Conservation (phyloP, 2,329 filamentous ascomycete species). For the Pseudogymnoascus sp. region DNA sequence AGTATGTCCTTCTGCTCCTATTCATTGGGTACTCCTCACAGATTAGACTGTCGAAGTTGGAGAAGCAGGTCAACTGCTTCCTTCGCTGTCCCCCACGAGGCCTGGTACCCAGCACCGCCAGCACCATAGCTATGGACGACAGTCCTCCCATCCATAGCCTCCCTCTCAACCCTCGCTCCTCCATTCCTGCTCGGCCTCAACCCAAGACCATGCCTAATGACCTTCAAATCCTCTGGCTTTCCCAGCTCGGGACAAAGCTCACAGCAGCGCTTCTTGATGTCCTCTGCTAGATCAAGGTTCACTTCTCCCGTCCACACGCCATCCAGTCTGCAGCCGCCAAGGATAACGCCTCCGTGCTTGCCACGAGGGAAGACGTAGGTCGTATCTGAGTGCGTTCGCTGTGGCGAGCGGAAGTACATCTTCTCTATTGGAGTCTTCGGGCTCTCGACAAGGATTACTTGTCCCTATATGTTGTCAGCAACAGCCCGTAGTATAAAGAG, state of each 20-base stretch:
- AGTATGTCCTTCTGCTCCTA: not conserved
- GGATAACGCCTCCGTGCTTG: conserved; percentile 30
- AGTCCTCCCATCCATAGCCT: conserved; percentile 17
- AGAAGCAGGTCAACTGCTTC: conserved; percentile 20
- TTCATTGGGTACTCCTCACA: not conserved
- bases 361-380: conserved; percentile 41
- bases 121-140: conserved; percentile 41
- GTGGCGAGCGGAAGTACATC: conserved; percentile 39
- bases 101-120: conserved; percentile 40
- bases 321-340: conserved; percentile 31
- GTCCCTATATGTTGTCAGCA: conserved; percentile 19
- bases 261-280: conserved; percentile 31
- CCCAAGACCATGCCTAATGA: conserved; percentile 31
- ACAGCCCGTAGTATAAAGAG: not conserved
- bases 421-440: conserved; percentile 31
- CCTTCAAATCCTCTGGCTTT: conserved; percentile 28
- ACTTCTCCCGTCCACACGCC: conserved; percentile 29
- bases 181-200: conserved; percentile 23
- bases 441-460: conserved; percentile 33
- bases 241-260: conserved; percentile 31
- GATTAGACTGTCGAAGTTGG: not conserved
- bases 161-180: conserved; percentile 30
- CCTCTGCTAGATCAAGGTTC: conserved; percentile 27
- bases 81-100: conserved; percentile 26
- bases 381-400: conserved; percentile 35